Base-by-base conservation (phyloP, 306 rosid species). In the Trifolium subterraneum region DNA sequence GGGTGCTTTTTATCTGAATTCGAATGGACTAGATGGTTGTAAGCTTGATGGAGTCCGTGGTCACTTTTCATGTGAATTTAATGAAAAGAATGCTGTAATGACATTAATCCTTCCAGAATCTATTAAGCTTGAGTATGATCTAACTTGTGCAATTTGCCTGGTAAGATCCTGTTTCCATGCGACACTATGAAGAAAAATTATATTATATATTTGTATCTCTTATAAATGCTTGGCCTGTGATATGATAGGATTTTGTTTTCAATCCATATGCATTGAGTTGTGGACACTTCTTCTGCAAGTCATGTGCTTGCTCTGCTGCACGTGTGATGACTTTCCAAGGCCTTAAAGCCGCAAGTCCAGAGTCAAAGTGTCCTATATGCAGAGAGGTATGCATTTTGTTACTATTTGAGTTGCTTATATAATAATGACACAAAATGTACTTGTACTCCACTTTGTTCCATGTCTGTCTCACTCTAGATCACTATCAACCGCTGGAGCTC, bases 251-350 rank as follows among this genome's bases (percentile, higher is more conserved):
- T 22, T 68, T 72, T 22, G 83, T 89, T 55, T 91, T 93, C 81
- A 85, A 91, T 76, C 92, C 98, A 20, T 91, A 87, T 85, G 93
- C 97, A 67, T 78, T 94, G 89, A 78, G 89, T 66, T 91, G 98
- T 79, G 96, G 97, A 14, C 98, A 93, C 82, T 80, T 91, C 71
- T 93, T 91, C 71, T 93, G 97, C 89, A 93, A 93, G 78, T 83
- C 96, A 35, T 93, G 98, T 79, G 93, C 88, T 79, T 93, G 98
- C 85, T 87, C 96, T 18, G 92, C 97, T 67, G 96, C 94, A 61
- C 84, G 96, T 41, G 90, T 91, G 76, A 80, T 81, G 89, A 86
- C 87, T 31, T 93, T 90, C 64, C 85, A 91, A 76, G 96, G 97
- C 77, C 90, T 81, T 39, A 93, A 87, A 84, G 73, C 87, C 62